Evolutionary conservation across 768 basidiomycete genomes (phyloP).

Genomic region (Leccinellum albellum): DNA sequence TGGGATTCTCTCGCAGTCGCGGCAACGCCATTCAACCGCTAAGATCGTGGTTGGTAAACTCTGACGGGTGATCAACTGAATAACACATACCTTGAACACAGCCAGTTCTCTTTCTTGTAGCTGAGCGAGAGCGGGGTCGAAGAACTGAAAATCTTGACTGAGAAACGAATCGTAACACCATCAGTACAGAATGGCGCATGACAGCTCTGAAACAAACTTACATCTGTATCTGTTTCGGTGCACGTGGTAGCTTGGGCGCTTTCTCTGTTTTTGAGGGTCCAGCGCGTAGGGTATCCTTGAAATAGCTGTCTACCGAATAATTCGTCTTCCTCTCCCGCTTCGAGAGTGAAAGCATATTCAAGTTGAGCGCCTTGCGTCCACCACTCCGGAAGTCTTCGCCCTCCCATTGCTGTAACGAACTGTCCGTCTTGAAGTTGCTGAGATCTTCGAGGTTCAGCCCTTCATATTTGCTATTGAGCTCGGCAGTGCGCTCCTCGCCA

Average conservation of each 20-base stretch:
- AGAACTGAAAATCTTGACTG: conserved; percentile 97
- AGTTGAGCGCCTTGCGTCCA: conserved; percentile 68
- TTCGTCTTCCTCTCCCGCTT: conserved; percentile 93
- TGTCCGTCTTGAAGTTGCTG: conserved; percentile 95
- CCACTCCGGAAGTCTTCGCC: conserved; percentile 86
- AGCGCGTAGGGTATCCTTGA: conserved; percentile 84
- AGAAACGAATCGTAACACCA: neutral
- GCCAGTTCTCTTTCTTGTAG: conserved; percentile 86
- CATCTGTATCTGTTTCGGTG: conserved; percentile 86
- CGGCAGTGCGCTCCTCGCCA: conserved; percentile 86
- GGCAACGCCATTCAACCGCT: conserved; percentile 65
- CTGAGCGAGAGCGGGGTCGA: conserved; percentile 71
- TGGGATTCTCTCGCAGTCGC: conserved; percentile 63
- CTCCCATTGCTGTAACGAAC: conserved; percentile 90
- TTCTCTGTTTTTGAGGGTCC: conserved; percentile 79
- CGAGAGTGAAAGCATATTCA: conserved; percentile 80
- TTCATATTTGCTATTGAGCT: conserved; percentile 90
- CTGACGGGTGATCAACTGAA: neutral
- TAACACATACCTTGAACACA: conserved; percentile 58
- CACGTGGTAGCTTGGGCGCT: conserved; percentile 75
- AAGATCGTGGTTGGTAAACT: neutral
- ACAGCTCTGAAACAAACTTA: conserved; percentile 35
- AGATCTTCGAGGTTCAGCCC: conserved; percentile 89
- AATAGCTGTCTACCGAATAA: conserved; percentile 94
- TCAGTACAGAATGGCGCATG: neutral